Evolutionary conservation across 208 protist genomes (phyloP).

Genomic region (Naegleria fowleri): DNA sequence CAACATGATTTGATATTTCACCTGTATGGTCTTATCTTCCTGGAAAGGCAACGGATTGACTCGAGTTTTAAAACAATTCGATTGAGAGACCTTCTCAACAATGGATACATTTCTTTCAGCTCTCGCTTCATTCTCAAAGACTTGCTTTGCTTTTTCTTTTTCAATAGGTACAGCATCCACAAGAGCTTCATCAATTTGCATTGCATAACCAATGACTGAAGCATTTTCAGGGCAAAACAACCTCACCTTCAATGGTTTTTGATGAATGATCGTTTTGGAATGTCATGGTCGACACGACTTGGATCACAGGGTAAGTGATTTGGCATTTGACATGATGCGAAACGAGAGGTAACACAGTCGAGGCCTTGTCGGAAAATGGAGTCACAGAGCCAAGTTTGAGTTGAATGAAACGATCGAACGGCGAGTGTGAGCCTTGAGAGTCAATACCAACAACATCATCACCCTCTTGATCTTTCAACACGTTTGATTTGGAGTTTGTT

Average conservation of each 20-base stretch:
- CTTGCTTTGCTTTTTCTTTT: constrained; percentile 16
- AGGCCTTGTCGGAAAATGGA: background rate
- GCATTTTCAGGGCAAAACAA: constrained; percentile 4
- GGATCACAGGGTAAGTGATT: background rate
- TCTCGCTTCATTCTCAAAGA: constrained; percentile 11
- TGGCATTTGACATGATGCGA: background rate
- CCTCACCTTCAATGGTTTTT: background rate
- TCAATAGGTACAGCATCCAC: background rate
- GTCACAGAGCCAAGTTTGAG: no score
- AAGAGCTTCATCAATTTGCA: background rate
- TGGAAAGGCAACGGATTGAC: background rate
- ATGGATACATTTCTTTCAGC: background rate
- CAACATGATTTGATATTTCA: background rate
- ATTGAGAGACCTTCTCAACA: background rate
- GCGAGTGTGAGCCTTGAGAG: no score
- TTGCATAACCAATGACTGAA: background rate
- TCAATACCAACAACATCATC: no score
- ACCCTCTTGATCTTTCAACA: no score
- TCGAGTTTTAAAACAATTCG: background rate
- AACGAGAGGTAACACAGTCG: background rate
- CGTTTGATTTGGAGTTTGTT: no score
- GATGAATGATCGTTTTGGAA: background rate
- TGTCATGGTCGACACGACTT: background rate
- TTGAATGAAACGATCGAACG: no score
- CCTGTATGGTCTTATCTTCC: background rate